Conservation (phyloP, 2,329 filamentous ascomycete genomes). For the Fusarium ramigenum region DNA sequence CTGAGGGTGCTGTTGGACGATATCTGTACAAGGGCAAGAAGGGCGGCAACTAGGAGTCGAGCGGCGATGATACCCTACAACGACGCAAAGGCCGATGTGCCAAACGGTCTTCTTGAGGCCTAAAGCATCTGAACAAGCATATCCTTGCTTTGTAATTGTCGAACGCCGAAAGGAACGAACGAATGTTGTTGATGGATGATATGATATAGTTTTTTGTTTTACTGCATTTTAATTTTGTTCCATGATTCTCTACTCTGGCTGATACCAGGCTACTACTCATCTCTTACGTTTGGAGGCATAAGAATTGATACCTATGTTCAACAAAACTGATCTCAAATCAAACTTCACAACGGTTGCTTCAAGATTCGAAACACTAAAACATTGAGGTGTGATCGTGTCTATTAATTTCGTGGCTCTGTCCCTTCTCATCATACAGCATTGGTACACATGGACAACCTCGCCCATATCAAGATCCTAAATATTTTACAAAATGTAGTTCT, state of each 20-base stretch:
- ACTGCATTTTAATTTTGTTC: slow-evolving; percentile 21
- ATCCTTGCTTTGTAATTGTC: neutral
- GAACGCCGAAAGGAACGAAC: neutral
- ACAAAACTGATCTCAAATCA: neutral
- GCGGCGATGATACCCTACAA: neutral
- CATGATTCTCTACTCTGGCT: slow-evolving; percentile 33
- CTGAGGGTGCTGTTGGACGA: slow-evolving; percentile 60
- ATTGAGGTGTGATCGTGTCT: slow-evolving; percentile 43
- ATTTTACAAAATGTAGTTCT: slow-evolving; percentile 39
- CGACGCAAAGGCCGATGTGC: neutral
- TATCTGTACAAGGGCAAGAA: slow-evolving; percentile 55
- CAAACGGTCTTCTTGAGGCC: neutral
- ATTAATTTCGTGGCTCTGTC: slow-evolving; percentile 36
- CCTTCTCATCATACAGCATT: slow-evolving; percentile 40
- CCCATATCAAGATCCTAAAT: slow-evolving; percentile 25
- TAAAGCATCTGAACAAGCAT: neutral
- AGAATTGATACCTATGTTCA: slow-evolving; percentile 22
- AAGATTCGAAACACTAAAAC: neutral
- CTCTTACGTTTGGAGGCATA: slow-evolving; percentile 27
- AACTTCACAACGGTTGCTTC: neutral
- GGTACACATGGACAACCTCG: slow-evolving; percentile 36
- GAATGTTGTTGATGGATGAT: neutral
- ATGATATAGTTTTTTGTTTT: slow-evolving; percentile 31
- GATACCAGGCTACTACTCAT: slow-evolving; percentile 38
- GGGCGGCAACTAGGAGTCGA: slow-evolving; percentile 34